phyloP scores from a whole-genome alignment of 805 yeast species.

The Candida oleophila region DNA sequence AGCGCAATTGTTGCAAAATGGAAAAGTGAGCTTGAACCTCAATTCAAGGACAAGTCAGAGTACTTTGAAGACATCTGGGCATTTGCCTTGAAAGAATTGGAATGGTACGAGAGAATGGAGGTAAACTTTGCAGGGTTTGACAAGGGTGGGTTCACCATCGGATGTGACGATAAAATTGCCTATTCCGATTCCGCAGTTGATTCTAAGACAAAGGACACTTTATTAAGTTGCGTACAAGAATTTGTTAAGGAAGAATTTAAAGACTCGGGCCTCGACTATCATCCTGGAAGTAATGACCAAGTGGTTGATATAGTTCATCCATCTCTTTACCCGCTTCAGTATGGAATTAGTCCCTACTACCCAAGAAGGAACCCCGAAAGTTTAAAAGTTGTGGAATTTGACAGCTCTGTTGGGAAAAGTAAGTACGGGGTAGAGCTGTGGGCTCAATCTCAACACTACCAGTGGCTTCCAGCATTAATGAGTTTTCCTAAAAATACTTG shows the following conservation, averaged over 20 bases:
- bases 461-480: conserved; percentile 35
- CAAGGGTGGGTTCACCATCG: conserved; percentile 13
- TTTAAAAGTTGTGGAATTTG: conserved; percentile 10
- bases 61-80: conserved; percentile 19
- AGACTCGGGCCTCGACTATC: conserved; percentile 29
- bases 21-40: conserved; percentile 16
- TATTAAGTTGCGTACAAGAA: conserved; percentile 11
- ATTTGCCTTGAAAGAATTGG: conserved; percentile 28
- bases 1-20: conserved; percentile 16
- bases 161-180: conserved; percentile 19
- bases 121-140: conserved; percentile 7
- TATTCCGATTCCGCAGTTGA: conserved; percentile 17
- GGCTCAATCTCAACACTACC: conserved; percentile 24
- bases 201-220: conserved; percentile 6
- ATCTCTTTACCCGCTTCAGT: conserved; percentile 34
- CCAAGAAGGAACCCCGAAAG: conserved; percentile 2
- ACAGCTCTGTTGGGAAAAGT: conserved; percentile 9
- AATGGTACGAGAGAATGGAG: conserved; percentile 22
- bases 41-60: conserved; percentile 11
- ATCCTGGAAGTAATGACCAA: conserved; percentile 34
- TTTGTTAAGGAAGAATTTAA: conserved; percentile 11
- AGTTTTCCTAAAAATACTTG: neutral
- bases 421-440: conserved; percentile 12
- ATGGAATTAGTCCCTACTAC: conserved; percentile 24
- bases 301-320: conserved; percentile 43